Conservation (phyloP, 2,329 filamentous ascomycete species). For the Talaromyces marneffei region DNA sequence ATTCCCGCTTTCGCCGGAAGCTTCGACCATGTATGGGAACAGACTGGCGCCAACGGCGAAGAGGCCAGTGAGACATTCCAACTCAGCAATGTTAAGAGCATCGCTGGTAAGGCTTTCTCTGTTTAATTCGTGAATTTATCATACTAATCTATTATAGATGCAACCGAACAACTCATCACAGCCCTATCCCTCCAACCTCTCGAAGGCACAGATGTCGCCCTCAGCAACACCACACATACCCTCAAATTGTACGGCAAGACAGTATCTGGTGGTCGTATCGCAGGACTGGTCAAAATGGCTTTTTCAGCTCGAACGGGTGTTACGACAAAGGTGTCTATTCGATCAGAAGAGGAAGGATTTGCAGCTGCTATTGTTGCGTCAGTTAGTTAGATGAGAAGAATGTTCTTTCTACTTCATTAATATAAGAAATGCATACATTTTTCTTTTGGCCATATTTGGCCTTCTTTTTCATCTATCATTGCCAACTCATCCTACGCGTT, state of each 20-base stretch:
- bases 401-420: background rate
- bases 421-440: background rate
- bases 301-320: conserved; percentile 88
- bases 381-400: conserved; percentile 55
- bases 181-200: conserved; percentile 85
- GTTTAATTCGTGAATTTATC: background rate
- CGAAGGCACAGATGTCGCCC: conserved; percentile 85
- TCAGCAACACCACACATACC: conserved; percentile 84
- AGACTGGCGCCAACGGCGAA: conserved; percentile 80
- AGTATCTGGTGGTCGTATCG: conserved; percentile 80
- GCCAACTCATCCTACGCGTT: too few relatives aligned
- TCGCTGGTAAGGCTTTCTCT: conserved; percentile 63
- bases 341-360: conserved; percentile 88
- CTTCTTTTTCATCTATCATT: background rate
- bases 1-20: conserved; percentile 88
- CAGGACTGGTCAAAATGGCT: conserved; percentile 84
- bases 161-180: conserved; percentile 83
- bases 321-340: conserved; percentile 88
- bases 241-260: conserved; percentile 96
- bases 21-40: conserved; percentile 94
- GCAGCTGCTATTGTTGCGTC: conserved; percentile 78
- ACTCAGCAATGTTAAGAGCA: conserved; percentile 80
- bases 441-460: background rate
- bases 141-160: conserved; percentile 53
- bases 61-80: conserved; percentile 88